Percentiles rank a stretch among this genome's conserved stretches.
Conservation (phyloP, 495 filamentous ascomycete species). For the Penicillium flavigenum region DNA sequence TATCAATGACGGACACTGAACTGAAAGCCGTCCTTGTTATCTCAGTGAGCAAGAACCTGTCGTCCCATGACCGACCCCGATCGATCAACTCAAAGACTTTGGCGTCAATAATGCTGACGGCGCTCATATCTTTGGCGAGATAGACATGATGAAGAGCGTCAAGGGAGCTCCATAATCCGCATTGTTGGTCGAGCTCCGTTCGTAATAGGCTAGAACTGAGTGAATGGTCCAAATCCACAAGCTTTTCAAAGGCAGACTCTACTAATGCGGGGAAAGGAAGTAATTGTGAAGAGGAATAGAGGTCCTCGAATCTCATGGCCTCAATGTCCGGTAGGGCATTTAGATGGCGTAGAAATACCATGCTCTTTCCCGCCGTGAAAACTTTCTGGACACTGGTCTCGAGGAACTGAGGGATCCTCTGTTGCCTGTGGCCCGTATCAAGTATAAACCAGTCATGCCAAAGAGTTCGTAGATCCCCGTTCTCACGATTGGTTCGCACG, state of each 20-base stretch:
- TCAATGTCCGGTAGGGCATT: constrained; percentile 26
- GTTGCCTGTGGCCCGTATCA: constrained; percentile 47
- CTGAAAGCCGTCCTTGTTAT: constrained; percentile 69
- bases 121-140: constrained; percentile 67
- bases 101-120: constrained; percentile 59
- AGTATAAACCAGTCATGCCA: constrained; percentile 78
- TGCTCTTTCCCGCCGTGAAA: constrained; percentile 83
- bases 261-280: constrained; percentile 78
- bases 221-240: constrained; percentile 72
- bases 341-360: constrained; percentile 73
- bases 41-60: constrained; percentile 80
- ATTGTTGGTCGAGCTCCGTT: constrained; percentile 63
- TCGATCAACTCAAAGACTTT: constrained; percentile 80
- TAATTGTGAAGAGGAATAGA: constrained; percentile 49
- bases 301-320: constrained; percentile 54
- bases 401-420: constrained; percentile 73
- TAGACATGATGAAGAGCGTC: constrained; percentile 70
- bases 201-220: constrained; percentile 64
- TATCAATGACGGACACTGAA: constrained; percentile 48
- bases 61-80: constrained; percentile 68
- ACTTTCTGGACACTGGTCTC: constrained; percentile 65
- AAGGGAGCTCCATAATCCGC: constrained; percentile 63
- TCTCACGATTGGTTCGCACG: constrained; percentile 55
- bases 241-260: constrained; percentile 61
- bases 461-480: constrained; percentile 60